Base-by-base conservation (phyloP, 2,329 filamentous ascomycete genomes). In the Metarhizium anisopliae region DNA sequence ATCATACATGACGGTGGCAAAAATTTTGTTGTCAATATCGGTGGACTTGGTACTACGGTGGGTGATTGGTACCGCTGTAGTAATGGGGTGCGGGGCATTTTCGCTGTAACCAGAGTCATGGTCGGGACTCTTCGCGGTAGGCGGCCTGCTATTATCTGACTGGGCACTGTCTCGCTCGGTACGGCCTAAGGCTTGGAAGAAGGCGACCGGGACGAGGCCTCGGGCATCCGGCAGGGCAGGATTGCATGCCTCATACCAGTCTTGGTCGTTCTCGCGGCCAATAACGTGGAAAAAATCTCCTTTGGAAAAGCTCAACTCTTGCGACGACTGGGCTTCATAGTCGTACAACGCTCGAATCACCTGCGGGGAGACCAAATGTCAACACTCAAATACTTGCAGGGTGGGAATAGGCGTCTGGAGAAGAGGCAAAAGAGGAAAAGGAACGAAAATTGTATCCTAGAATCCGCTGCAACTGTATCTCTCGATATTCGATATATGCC, bases 161-260 rank as follows among this genome's bases (percentile, higher is more conserved):
- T 86, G 85, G 55, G 81, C 85, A 72, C 91, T 96, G 71, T 96
- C 89, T 69, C 93, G 82, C 72, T 95, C 92, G 61, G 89, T 95
- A 74, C 94, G 93, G 61, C 91, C 92, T 51, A 99, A 82, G 43
- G 86, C 83, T 71, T 97, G 91, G 72, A 99, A 99, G 74, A 91
- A 96, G 56, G 87, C 84, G 56, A 96, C 94, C 7, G 94, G 94
- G 49, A 99, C 94, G 58, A 99, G 81, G 59, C 94, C 94, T 62
- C 91, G 85, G 52, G 90, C 90, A 72, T 87, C 87, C 66, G 89
- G 90, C 61, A 96, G 79, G 52, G 89, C 83, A 58, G 94, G 94
- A 69, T 99, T 99, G 79, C 91, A 97, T 55, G 93, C 94, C 74
- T 97, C 94, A 79, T 96, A 99, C 93, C 94, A 99, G 69, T 96